A percentile compares a stretch with the other conserved stretches of the same genome.
Conservation (phyloP, 176 grass and related monocot genomes). For the Carex pumila region DNA sequence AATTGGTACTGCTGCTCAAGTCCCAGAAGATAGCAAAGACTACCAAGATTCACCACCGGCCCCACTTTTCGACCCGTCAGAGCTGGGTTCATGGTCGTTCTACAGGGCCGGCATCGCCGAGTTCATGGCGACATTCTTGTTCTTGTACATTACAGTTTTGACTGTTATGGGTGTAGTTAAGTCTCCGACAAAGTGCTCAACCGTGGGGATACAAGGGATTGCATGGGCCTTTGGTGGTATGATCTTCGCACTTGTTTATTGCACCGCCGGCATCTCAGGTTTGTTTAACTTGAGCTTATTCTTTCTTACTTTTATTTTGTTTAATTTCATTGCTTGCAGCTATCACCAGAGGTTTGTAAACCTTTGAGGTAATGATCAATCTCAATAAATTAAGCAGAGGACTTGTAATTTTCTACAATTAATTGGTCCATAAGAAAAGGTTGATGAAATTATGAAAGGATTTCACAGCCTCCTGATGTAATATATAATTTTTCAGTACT, state of each 20-base stretch:
- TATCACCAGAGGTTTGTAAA: not conserved
- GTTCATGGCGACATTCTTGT: constrained; percentile 46
- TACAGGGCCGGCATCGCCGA: constrained; percentile 39
- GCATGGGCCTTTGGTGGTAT: constrained; percentile 53
- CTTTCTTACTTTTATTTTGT: not conserved
- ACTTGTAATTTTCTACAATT: not conserved
- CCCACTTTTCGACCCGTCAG: constrained; percentile 27
- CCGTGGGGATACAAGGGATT: constrained; percentile 43
- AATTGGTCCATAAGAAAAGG: not conserved
- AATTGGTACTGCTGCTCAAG: constrained; percentile 42
- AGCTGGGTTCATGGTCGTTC: constrained; percentile 43
- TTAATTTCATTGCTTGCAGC: not conserved
- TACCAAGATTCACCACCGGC: constrained; percentile 36
- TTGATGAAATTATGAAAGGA: not conserved
- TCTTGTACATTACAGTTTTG: constrained; percentile 44
- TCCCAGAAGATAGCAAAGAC: constrained; percentile 31
- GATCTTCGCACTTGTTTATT: constrained; percentile 51
- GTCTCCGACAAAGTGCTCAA: constrained; percentile 28
- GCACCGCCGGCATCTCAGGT: constrained; percentile 50
- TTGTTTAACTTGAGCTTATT: not conserved
- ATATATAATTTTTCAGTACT: not conserved
- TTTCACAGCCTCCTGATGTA: not conserved
- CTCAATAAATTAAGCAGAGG: not conserved
- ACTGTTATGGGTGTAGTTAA: constrained; percentile 41
- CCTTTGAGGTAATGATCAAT: not conserved